Evolutionary conservation across 2,329 filamentous ascomycete species (phyloP), one percentile per base, ranked within the genome.

Genomic region (Trichoderma sp.): DNA sequence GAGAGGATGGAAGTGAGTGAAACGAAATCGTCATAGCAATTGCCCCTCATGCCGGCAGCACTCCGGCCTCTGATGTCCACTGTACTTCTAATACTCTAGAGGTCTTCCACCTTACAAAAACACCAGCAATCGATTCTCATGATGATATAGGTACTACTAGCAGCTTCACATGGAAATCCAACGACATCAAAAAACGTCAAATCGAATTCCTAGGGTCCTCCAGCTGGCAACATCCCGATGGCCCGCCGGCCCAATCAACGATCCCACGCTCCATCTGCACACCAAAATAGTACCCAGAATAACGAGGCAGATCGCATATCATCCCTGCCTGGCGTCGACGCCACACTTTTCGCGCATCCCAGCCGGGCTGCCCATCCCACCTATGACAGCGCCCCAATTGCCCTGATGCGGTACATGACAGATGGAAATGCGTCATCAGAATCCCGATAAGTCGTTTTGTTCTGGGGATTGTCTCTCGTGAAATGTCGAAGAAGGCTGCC

Each of bases 341-440:
- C 63, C 63, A 65, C 63, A 65, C 63, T n/a, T 24, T 24, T 47
- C 43, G 39, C 30, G 48, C 26, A 34, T 41, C 63, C 30, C 30
- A 34, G 30, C 30, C 47, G 28, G 34, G 14, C 34, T 12, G 19
- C 57, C 47, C 45, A 63, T 66, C 64, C 50, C 48, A 62, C 64
- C 64, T 57, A 65, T 65, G 50, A 34, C 57, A 34, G 47, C 21
- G 43, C 65, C 28, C 60, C 65, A 63, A 64, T 62, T 51, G 52
- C 47, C 63, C 55, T 57, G 51, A 51, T 41, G 45, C 28, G 62
- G 51, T 30, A 21, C 64, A 68, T 72, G 71, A 72, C 70, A 74
- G 67, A 67, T 58, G 58, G 68, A 72, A 73, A 71, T 73, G 72
- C 72, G 72, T 73, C 72, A 74, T 71, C 51, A 64, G 68, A 65